Evolutionary conservation across 306 rosid genomes (phyloP), one percentile per base, ranked within the genome.

Genomic region (Ammopiptanthus mongolicus): DNA sequence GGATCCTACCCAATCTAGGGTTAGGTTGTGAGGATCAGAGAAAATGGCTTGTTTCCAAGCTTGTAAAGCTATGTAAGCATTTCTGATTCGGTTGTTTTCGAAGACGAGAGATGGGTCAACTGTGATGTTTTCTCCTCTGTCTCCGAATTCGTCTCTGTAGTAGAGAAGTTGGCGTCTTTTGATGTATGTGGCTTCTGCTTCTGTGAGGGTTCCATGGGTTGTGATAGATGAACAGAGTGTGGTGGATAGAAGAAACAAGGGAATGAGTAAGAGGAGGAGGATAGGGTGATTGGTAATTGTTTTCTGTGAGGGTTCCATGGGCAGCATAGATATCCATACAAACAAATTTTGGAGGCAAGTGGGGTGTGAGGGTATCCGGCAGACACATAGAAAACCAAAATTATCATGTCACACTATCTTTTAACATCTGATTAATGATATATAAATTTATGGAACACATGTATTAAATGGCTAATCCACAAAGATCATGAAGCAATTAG

Each of bases 31-130:
- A 0, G 98, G 98, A 78, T 94, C 98, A 8, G 98, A 94, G 6
- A 89, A 75, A 78, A 94, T 94, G 64, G 98, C 98, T 29, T 85
- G 57, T 71, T 94, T 94, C 90, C 88, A 94, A 15, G 97, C 96
- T 3, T 91, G 96, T 4, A 94, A 67, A 0, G 97, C 97, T 44
- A 94, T 84, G 76, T 94, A 94, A 6, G 97, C 97, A 33, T 66
- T 76, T 63, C 82, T 66, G 70, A 94, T 72, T 17, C 97, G 88
- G 19, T 42, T 34, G 76, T 91, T 94, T 33, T 87, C 91, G 80
- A 94, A 91, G 1, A 74, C 77, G 2, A 94, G 80, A 1, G 93
- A 69, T 0, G 96, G 95, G 83, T 94, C 97, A 3, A 91, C 88
- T 14, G 88, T 82, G 2, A 91, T 84, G 0, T 78, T 36, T 74